Evolutionary conservation across 257 asterid species (phyloP), one percentile per base, ranked within the genome.

Genomic region (Solanum appendiculatum): DNA sequence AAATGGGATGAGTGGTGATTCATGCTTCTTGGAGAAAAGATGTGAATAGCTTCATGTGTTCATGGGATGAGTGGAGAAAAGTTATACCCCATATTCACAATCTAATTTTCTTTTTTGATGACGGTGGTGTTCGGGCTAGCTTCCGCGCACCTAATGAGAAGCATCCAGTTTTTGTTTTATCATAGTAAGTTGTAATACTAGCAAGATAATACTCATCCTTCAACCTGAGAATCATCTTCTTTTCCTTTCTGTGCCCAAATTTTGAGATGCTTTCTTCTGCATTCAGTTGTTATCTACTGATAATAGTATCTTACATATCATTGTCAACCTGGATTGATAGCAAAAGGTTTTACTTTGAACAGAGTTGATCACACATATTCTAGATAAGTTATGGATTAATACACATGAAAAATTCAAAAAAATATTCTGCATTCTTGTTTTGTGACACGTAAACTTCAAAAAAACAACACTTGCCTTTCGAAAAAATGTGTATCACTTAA

Each of bases 1-100:
- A 91, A 91, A 88, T 94, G 97, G 98, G 94, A 93, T 80, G 96
- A 95, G 87, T 94, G 98, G 98, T 95, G 70, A 91, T 84, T 73
- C 82, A 73, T 37, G 82, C 51, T 37, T 73, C 82, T 73, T 21
- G 20, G 48, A 73, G 51, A 48, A 20, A 81, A 48, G 44, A 70
- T 44, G 40, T 78, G 84, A 44, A 44, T 78, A 78, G 3, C 2
- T 78, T 44, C 64, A 27, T 78, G 63, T 78, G 63, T 27, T 78
- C 27, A 78, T 42, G 40, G 64, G 34, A 73, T 33, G 44, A 33
- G 44, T 70, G 42, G 44, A 73, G 54, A 48, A 48, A 81, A 81
- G 44, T 46, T 81, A 29, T 51, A 81, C 29, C 20, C 31, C 85
- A 1, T 81, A 48, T 31, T 81, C 68, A 44, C 37, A 80, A 44